phyloP scores from a whole-genome alignment of 2,329 filamentous ascomycete species.

The Alternaria triticimaculans region DNA sequence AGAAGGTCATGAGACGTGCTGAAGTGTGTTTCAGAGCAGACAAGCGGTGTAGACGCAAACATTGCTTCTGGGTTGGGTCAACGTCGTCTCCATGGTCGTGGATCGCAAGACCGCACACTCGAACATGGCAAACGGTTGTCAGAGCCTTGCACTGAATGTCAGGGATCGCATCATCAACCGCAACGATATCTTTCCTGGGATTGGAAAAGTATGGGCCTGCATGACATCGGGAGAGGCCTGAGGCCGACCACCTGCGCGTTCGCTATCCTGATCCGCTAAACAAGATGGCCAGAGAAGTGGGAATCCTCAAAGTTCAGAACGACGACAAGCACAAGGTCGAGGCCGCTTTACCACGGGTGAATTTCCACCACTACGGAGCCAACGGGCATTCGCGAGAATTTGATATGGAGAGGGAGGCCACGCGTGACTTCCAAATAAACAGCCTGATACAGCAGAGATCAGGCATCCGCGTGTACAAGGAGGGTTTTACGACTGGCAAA shows the following conservation, averaged over 20 bases:
- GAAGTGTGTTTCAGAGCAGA: background rate
- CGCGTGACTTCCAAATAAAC: background rate
- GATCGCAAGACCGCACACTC: background rate
- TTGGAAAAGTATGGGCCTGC: background rate
- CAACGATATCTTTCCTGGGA: background rate
- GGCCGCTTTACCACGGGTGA: background rate
- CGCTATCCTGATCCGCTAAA: background rate
- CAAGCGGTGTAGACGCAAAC: background rate
- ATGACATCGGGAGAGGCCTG: background rate
- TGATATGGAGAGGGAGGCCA: background rate
- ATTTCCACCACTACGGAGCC: background rate
- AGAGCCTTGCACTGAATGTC: background rate
- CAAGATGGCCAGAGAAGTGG: background rate
- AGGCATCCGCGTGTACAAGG: background rate
- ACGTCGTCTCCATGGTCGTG: background rate
- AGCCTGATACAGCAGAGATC: background rate
- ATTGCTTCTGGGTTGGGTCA: background rate
- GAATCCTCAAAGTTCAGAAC: background rate
- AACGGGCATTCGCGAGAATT: background rate
- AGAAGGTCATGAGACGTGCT: background rate
- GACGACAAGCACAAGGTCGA: background rate
- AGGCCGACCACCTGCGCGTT: background rate
- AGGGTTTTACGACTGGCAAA: background rate
- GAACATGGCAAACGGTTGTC: background rate
- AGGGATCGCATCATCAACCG: background rate